Evolutionary conservation across 192 early-diverging fungal genomes (phyloP).

Genomic region (Entrophospora sp.): DNA sequence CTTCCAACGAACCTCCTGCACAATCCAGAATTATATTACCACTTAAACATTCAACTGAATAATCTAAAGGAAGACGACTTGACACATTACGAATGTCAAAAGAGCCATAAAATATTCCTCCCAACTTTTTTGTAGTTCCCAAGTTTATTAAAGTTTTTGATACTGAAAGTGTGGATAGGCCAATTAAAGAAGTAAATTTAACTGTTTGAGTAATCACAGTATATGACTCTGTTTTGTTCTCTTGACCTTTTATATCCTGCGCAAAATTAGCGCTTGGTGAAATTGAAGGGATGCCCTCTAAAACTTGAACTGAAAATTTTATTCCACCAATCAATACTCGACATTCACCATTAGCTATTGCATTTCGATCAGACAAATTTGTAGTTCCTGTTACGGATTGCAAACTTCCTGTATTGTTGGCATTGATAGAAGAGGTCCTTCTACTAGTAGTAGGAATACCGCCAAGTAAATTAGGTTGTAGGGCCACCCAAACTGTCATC

Average conservation of each 20-base stretch:
- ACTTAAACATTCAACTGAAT: slow-evolving; percentile 41
- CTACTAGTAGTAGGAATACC: slow-evolving; percentile 23
- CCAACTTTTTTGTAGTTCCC: slow-evolving; percentile 42
- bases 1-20: slow-evolving; percentile 41
- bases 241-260: background rate
- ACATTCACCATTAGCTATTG: slow-evolving; percentile 34
- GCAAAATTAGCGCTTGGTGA: background rate
- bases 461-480: slow-evolving; percentile 58
- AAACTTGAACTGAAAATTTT: slow-evolving; percentile 54
- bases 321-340: slow-evolving; percentile 75
- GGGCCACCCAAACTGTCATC: slow-evolving; percentile 64
- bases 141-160: slow-evolving; percentile 60
- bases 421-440: slow-evolving; percentile 17
- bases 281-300: slow-evolving; percentile 27
- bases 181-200: slow-evolving; percentile 73
- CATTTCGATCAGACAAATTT: slow-evolving; percentile 20
- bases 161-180: slow-evolving; percentile 63
- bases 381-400: slow-evolving; percentile 2
- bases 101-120: slow-evolving; percentile 44
- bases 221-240: slow-evolving; percentile 27
- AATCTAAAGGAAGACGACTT: slow-evolving; percentile 60
- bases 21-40: slow-evolving; percentile 46
- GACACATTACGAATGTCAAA: slow-evolving; percentile 67
- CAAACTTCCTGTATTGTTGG: background rate
- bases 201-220: slow-evolving; percentile 60